A percentile compares a stretch with the other conserved stretches of the same genome.
phyloP scores from a whole-genome alignment of 2,329 filamentous ascomycete species.

The Fusarium luffae region DNA sequence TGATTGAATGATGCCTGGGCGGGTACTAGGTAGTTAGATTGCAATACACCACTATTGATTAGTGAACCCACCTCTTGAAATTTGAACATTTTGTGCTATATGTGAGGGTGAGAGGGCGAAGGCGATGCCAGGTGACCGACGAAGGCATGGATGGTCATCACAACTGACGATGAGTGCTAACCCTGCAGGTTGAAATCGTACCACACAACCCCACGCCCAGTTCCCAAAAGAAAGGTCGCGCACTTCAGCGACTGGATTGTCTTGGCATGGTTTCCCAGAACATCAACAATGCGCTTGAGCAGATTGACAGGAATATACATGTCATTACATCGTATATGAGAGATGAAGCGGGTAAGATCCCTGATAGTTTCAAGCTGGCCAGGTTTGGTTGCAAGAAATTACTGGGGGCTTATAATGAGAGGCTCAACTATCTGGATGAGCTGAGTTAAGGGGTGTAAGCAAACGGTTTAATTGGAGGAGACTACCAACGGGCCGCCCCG shows the following conservation, averaged over 20 bases:
- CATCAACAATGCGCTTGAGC: not conserved
- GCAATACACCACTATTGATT: not conserved
- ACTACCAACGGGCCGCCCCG: not conserved
- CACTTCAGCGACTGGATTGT: not conserved
- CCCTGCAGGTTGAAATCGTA: not conserved
- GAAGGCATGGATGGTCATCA: not conserved
- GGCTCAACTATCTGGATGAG: not conserved
- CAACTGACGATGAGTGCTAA: not conserved
- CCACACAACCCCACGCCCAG: not conserved
- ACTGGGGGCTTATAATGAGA: not conserved
- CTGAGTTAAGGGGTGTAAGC: not conserved
- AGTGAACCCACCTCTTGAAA: not conserved
- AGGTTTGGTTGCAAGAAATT: not conserved
- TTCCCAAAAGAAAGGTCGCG: not conserved
- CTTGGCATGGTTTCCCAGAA: not conserved
- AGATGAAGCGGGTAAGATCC: not conserved
- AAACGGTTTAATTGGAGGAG: too few relatives aligned
- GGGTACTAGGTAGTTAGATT: not conserved
- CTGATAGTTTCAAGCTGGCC: not conserved
- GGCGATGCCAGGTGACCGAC: too few relatives aligned
- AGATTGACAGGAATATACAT: not conserved
- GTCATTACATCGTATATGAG: not conserved
- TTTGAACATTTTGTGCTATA: too few relatives aligned
- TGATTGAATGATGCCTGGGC: not conserved
- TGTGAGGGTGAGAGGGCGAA: too few relatives aligned